A percentile compares a stretch with the other conserved stretches of the same genome.
Evolutionary conservation across 2,329 filamentous ascomycete species (phyloP).

Genomic region (Verticillium nubilum): DNA sequence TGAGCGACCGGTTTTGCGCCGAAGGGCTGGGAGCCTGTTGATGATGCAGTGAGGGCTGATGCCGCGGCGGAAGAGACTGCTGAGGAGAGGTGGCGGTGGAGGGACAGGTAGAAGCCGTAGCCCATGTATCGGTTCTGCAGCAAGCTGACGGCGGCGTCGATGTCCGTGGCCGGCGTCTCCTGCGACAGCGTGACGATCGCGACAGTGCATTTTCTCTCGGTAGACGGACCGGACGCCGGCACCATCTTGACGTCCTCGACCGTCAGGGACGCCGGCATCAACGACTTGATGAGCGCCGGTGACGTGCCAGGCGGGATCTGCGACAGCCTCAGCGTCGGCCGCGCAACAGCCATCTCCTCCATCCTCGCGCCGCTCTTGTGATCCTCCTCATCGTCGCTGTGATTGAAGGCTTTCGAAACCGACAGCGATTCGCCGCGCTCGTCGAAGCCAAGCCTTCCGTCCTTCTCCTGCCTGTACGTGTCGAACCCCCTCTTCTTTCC

Average conservation of each 20-base stretch:
- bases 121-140: slow-evolving; percentile 83
- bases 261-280: slow-evolving; percentile 53
- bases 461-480: slow-evolving; percentile 30
- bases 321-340: slow-evolving; percentile 56
- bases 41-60: slow-evolving; percentile 34
- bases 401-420: slow-evolving; percentile 67
- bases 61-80: slow-evolving; percentile 43
- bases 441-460: slow-evolving; percentile 32
- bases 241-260: slow-evolving; percentile 72
- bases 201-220: slow-evolving; percentile 65
- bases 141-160: slow-evolving; percentile 71
- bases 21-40: slow-evolving; percentile 60
- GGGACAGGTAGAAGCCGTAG: slow-evolving; percentile 73
- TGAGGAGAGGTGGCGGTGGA: slow-evolving; percentile 80
- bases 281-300: slow-evolving; percentile 51
- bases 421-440: slow-evolving; percentile 43
- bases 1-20: slow-evolving; percentile 64
- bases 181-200: slow-evolving; percentile 78
- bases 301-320: slow-evolving; percentile 57
- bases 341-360: slow-evolving; percentile 54
- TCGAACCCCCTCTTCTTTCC: slow-evolving; percentile 51
- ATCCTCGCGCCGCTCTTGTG: slow-evolving; percentile 37
- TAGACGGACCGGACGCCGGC: slow-evolving; percentile 44
- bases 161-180: slow-evolving; percentile 76
- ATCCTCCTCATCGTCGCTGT: slow-evolving; percentile 55